Percentiles rank a stretch among this genome's conserved stretches.
phyloP scores from a whole-genome alignment of 2,329 filamentous ascomycete genomes.

The Trichoderma koningiopsis region DNA sequence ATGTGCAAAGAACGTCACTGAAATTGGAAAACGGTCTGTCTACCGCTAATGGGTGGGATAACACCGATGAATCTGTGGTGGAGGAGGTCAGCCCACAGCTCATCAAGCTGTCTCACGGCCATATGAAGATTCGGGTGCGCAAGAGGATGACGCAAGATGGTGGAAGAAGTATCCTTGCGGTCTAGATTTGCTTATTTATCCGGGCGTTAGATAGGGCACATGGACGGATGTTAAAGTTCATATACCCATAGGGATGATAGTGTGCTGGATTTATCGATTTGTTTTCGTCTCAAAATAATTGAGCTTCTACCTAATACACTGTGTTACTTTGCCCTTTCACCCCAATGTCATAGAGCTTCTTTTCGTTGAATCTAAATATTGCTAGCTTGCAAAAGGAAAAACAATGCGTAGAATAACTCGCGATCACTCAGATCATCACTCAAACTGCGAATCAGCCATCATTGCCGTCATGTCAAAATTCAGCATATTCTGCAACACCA shows the following conservation, averaged over 20 bases:
- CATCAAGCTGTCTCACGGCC: constrained; percentile 41
- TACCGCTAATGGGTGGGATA: neutral
- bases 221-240: neutral
- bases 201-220: neutral
- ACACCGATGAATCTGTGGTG: no score
- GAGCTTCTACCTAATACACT: neutral
- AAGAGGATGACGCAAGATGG: constrained; percentile 49
- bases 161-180: constrained; percentile 49
- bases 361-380: neutral
- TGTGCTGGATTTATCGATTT: neutral
- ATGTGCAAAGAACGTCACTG: neutral
- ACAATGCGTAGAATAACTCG: neutral
- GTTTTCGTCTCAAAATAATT: neutral
- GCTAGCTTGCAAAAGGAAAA: neutral
- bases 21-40: neutral
- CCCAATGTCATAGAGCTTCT: neutral
- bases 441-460: constrained; percentile 10
- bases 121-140: constrained; percentile 46
- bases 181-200: constrained; percentile 20
- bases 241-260: neutral
- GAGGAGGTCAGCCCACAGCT: neutral
- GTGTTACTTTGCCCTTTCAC: neutral
- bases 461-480: constrained; percentile 27
- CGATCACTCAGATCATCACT: neutral
- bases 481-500: constrained; percentile 18